Conservation (phyloP, 192 early-diverging fungal species). For the Backusella parvicylindrica region DNA sequence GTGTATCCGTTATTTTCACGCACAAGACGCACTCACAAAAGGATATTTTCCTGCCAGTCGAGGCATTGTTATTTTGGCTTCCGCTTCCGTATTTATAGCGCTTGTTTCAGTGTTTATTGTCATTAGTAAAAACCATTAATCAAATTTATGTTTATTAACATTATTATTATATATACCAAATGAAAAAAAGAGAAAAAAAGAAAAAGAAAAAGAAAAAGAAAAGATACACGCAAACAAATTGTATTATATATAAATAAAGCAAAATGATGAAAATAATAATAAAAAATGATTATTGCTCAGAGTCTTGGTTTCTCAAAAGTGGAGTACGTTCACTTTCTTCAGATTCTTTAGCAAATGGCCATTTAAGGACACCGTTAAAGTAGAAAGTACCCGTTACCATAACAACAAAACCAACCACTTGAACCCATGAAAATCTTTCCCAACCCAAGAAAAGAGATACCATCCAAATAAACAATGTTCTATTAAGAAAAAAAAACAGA, state of each 20-base stretch:
- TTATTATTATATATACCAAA: too few relatives aligned
- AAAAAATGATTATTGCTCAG: neutral
- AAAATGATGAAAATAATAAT: neutral
- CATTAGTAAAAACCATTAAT: neutral
- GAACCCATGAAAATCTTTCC: conserved; percentile 89
- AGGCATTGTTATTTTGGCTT: conserved; percentile 45
- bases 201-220: neutral
- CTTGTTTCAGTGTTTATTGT: conserved; percentile 28
- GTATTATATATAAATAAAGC: neutral
- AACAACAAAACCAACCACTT: conserved; percentile 82
- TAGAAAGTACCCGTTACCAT: conserved; percentile 83
- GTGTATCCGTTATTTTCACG: conserved; percentile 64
- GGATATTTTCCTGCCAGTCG: conserved; percentile 73
- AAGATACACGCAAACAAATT: neutral
- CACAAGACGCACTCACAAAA: conserved; percentile 61
- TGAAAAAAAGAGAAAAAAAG: neutral
- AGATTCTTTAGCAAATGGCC: conserved; percentile 11
- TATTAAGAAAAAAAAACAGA: conserved; percentile 6
- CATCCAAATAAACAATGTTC: conserved; percentile 95
- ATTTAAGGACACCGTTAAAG: conserved; percentile 79
- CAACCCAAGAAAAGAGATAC: conserved; percentile 87
- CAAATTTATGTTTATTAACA: neutral
- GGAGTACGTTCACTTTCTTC: conserved; percentile 7
- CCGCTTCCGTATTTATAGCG: conserved; percentile 30
- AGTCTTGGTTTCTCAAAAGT: conserved; percentile 8